Percentiles rank a stretch among this genome's conserved stretches.
Conservation (phyloP, 768 basidiomycete genomes). For the Wakefieldia striispora region DNA sequence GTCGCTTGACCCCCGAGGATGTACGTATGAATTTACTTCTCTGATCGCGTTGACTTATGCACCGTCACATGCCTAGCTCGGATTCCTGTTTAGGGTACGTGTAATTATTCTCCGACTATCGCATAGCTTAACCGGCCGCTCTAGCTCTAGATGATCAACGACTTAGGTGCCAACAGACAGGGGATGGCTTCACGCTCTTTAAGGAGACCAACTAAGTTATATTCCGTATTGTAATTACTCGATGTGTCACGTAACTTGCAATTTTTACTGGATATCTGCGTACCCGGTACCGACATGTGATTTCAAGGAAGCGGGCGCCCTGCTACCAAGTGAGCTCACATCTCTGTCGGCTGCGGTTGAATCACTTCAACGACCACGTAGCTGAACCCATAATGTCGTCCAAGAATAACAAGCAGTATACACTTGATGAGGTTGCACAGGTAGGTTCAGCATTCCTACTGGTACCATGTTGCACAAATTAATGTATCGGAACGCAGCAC, state of each 20-base stretch:
- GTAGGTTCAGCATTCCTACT: conserved; percentile 38
- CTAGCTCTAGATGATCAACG: conserved; percentile 18
- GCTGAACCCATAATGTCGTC: conserved; percentile 12
- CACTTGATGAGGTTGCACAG: conserved; percentile 63
- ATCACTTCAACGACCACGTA: too few species aligned
- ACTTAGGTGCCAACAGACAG: too few species aligned
- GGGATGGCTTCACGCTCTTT: too few species aligned
- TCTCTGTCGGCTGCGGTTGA: too few species aligned
- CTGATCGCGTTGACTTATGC: conserved; percentile 4
- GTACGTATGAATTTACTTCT: conserved; percentile 35
- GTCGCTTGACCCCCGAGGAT: conserved; percentile 85
- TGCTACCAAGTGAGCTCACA: too few species aligned
- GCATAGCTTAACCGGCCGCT: not conserved
- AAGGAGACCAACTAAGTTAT: not conserved
- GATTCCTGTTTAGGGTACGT: conserved; percentile 48
- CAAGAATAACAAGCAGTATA: conserved; percentile 36
- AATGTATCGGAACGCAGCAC: conserved; percentile 52
- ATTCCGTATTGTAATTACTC: not conserved
- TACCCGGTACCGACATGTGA: too few species aligned
- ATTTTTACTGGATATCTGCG: too few species aligned
- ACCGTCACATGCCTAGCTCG: conserved; percentile 28
- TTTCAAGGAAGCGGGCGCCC: too few species aligned
- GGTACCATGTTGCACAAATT: not conserved
- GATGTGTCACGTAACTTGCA: too few species aligned
- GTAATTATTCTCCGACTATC: not conserved